Percentiles rank a stretch among this genome's conserved stretches.
Evolutionary conservation across 306 rosid genomes (phyloP).

Genomic region (Casuarina glauca): DNA sequence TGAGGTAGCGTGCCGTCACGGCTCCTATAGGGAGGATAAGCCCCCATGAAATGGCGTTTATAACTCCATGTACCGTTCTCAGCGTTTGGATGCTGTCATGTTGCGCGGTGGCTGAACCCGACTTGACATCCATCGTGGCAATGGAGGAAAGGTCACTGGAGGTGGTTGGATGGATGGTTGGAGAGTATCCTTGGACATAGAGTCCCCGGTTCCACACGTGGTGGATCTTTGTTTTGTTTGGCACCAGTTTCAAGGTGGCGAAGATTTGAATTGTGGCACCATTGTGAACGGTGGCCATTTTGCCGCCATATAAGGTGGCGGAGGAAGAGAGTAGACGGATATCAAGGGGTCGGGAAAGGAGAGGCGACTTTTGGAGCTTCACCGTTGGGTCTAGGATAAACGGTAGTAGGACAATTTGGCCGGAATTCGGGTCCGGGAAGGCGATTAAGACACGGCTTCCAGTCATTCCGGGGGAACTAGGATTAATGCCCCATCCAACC

Average conservation of each 20-base stretch:
- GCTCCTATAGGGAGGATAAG: conserved; percentile 75
- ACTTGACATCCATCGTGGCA: conserved; percentile 64
- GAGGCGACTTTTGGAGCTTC: conserved; percentile 70
- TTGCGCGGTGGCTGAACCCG: conserved; percentile 57
- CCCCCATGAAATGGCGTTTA: conserved; percentile 87
- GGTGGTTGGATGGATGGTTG: conserved; percentile 87
- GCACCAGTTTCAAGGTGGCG: conserved; percentile 53
- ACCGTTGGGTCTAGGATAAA: conserved; percentile 75
- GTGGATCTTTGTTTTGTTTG: conserved; percentile 71
- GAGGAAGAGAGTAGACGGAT: conserved; percentile 66
- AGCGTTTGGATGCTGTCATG: conserved; percentile 36
- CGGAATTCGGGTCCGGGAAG: conserved; percentile 79
- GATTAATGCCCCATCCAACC: conserved; percentile 96
- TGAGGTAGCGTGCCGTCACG: conserved; percentile 72
- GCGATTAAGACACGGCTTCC: conserved; percentile 81
- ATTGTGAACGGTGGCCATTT: conserved; percentile 66
- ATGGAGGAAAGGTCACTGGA: conserved; percentile 68
- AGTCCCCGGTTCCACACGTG: conserved; percentile 91
- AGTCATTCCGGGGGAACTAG: conserved; percentile 71
- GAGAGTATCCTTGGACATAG: conserved; percentile 96
- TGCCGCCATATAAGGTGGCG: conserved; percentile 69
- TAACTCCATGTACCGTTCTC: conserved; percentile 55
- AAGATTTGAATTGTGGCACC: conserved; percentile 80
- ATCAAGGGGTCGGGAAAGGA: conserved; percentile 86
- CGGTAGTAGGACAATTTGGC: conserved; percentile 74